Conservation (phyloP, 75 land plant genomes). For the Pinus albicaulis region DNA sequence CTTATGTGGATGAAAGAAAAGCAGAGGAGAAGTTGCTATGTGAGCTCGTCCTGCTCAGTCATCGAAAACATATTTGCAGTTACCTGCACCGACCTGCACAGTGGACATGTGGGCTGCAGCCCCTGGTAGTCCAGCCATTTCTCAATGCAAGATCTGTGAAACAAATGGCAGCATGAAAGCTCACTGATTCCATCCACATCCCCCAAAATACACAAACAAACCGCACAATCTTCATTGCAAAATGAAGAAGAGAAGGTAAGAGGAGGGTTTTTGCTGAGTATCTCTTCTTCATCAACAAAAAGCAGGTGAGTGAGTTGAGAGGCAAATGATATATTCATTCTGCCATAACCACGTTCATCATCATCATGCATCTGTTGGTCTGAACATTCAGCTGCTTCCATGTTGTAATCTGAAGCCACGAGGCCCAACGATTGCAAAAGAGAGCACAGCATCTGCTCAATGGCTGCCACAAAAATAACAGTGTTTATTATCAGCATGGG, state of each 20-base stretch:
- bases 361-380: neutral
- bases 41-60: slow-evolving; percentile 23
- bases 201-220: slow-evolving; percentile 48
- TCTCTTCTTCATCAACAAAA: neutral
- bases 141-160: slow-evolving; percentile 49
- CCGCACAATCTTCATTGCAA: slow-evolving; percentile 26
- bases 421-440: neutral
- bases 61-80: slow-evolving; percentile 8
- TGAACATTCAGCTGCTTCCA: neutral
- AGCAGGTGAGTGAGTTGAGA: slow-evolving; percentile 18
- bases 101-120: slow-evolving; percentile 47
- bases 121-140: slow-evolving; percentile 40
- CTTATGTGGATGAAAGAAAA: slow-evolving; percentile 22
- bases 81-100: slow-evolving; percentile 37
- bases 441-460: neutral
- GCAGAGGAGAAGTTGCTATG: slow-evolving; percentile 61
- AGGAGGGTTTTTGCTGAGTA: neutral
- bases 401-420: neutral
- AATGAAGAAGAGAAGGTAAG: too few species aligned
- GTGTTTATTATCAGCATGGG: slow-evolving; percentile 7
- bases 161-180: slow-evolving; percentile 52
- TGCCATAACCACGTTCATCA: too few species aligned
- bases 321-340: neutral
- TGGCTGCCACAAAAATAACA: neutral
- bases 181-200: slow-evolving; percentile 13